These are phyloP conservation scores for Blastomyces percursus DNA, from an alignment of 2,329 filamentous ascomycete genomes.

Conservation along the genomic window DNA sequence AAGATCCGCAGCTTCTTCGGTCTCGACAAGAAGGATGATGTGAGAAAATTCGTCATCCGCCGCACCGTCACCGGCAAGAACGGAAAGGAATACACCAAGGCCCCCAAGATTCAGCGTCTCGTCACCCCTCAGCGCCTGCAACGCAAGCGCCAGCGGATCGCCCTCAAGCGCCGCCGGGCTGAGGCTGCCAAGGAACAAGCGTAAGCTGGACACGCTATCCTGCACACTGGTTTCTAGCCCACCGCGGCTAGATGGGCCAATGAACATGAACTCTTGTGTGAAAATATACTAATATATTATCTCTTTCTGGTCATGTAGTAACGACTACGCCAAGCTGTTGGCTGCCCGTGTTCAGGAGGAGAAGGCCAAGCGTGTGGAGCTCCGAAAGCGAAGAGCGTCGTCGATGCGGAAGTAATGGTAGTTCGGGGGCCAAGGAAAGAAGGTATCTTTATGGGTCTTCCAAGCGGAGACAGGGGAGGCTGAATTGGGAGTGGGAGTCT, in stretches of 20 bases:
- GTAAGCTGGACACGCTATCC: slow-evolving; percentile 49
- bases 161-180: slow-evolving; percentile 94
- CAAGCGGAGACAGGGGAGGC: background rate
- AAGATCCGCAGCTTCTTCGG: slow-evolving; percentile 99
- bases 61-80: slow-evolving; percentile 93
- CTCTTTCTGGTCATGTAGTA: slow-evolving; percentile 42
- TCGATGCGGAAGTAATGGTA: slow-evolving; percentile 71
- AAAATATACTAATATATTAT: slow-evolving; percentile 27
- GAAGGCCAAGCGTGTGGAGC: slow-evolving; percentile 86
- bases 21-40: slow-evolving; percentile 99
- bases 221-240: slow-evolving; percentile 1
- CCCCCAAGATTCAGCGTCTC: slow-evolving; percentile 98
- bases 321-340: slow-evolving; percentile 91
- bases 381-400: slow-evolving; percentile 92
- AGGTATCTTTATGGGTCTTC: background rate
- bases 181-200: slow-evolving; percentile 99
- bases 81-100: slow-evolving; percentile 99
- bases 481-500: background rate
- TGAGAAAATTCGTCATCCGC: slow-evolving; percentile 99
- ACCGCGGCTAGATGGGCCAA: background rate
- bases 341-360: slow-evolving; percentile 96
- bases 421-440: background rate
- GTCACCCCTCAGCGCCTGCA: slow-evolving; percentile 99
- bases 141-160: slow-evolving; percentile 97
- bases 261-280: background rate